Percentiles rank a stretch among this genome's conserved stretches.
phyloP scores from a whole-genome alignment of 371 early-diverging fungal species.

The Rhizopus arrhizus region DNA sequence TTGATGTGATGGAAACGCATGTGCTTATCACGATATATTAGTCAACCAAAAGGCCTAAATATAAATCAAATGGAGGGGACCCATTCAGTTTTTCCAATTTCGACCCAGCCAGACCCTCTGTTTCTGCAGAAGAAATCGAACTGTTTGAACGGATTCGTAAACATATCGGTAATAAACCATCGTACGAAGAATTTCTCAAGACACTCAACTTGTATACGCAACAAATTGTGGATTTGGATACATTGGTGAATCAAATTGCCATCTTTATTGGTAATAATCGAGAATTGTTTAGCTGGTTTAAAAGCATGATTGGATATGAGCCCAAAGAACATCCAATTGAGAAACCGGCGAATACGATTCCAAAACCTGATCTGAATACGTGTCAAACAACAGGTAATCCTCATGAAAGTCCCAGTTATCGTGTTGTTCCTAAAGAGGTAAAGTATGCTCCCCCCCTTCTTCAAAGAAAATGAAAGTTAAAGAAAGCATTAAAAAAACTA shows the following conservation, averaged over 20 bases:
- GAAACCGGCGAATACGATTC: slow-evolving; percentile 29
- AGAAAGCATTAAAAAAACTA: slow-evolving; percentile 24
- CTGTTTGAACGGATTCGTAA: slow-evolving; percentile 92
- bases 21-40: not conserved
- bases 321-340: slow-evolving; percentile 59
- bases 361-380: slow-evolving; percentile 65
- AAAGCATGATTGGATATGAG: slow-evolving; percentile 91
- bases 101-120: slow-evolving; percentile 36
- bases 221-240: slow-evolving; percentile 85
- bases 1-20: too few relatives aligned
- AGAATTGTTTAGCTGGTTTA: slow-evolving; percentile 94
- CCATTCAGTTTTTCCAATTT: slow-evolving; percentile 27
- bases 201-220: slow-evolving; percentile 95
- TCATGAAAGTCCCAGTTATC: slow-evolving; percentile 71
- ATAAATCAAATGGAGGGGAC: not conserved
- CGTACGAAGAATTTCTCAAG: slow-evolving; percentile 97
- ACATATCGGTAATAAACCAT: slow-evolving; percentile 79
- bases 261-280: slow-evolving; percentile 76
- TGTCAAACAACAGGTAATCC: slow-evolving; percentile 43
- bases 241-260: slow-evolving; percentile 82
- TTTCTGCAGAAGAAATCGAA: slow-evolving; percentile 79
- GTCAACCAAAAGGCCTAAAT: not conserved
- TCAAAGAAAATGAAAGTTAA: not conserved
- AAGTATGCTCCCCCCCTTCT: slow-evolving; percentile 14
- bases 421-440: slow-evolving; percentile 70